A percentile compares a stretch with the other conserved stretches of the same genome.
phyloP scores from a whole-genome alignment of 208 protist species.

The Blechomonas ayalai region DNA sequence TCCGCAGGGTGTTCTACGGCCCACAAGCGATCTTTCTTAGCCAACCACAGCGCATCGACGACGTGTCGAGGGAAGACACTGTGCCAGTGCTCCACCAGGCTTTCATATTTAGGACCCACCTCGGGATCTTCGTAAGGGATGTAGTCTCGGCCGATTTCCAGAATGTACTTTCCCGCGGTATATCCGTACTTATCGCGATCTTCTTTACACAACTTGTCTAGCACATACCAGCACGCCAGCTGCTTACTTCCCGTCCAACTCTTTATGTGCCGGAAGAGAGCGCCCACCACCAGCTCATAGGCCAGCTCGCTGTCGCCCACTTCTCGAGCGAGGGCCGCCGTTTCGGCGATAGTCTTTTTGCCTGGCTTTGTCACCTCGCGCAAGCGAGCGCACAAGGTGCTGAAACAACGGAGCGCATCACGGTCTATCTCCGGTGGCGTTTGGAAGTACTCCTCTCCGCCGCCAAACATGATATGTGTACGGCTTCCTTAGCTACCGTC shows the following conservation, averaged over 20 bases:
- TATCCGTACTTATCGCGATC: slow-evolving; percentile 80
- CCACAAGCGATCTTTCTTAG: slow-evolving; percentile 85
- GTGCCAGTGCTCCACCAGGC: slow-evolving; percentile 87
- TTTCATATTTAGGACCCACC: slow-evolving; percentile 78
- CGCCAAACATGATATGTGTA: slow-evolving; percentile 87
- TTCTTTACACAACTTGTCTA: slow-evolving; percentile 89
- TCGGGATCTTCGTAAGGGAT: slow-evolving; percentile 84
- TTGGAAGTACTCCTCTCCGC: slow-evolving; percentile 88
- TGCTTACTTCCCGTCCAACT: slow-evolving; percentile 78
- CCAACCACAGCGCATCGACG: slow-evolving; percentile 79
- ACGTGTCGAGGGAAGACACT: slow-evolving; percentile 82
- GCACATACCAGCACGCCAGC: slow-evolving; percentile 85
- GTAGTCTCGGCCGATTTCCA: slow-evolving; percentile 83
- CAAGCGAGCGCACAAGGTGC: slow-evolving; percentile 66
- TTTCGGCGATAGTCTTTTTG: slow-evolving; percentile 58
- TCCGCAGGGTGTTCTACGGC: slow-evolving; percentile 67
- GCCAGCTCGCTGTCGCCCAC: slow-evolving; percentile 60
- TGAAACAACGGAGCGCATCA: slow-evolving; percentile 70
- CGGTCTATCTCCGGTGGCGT: slow-evolving; percentile 70
- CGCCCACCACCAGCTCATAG: slow-evolving; percentile 83
- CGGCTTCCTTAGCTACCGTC: background rate
- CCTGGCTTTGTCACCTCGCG: slow-evolving; percentile 65
- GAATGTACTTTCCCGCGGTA: slow-evolving; percentile 76
- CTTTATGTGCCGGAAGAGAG: slow-evolving; percentile 87
- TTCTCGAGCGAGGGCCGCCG: slow-evolving; percentile 42